Conservation (phyloP, 2,329 filamentous ascomycete species). For the Daldinia sp. region DNA sequence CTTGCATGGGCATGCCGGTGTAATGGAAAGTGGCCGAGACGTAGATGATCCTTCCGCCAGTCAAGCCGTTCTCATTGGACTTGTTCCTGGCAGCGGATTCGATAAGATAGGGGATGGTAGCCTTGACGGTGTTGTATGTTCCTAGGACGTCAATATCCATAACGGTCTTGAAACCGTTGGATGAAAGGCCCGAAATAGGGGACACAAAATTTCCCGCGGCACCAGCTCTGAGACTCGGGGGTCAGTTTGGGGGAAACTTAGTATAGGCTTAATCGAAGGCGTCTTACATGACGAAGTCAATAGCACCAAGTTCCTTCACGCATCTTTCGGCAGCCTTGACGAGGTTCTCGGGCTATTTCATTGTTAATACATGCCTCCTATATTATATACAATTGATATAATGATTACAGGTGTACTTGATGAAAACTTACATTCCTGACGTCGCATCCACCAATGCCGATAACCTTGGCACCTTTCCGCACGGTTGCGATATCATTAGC, state of each 20-base stretch:
- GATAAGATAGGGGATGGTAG: conserved; percentile 84
- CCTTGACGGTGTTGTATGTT: conserved; percentile 95
- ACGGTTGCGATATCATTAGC: conserved; percentile 86
- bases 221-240: conserved; percentile 74
- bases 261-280: neutral
- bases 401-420: neutral
- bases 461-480: conserved; percentile 81
- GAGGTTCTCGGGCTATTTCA: conserved; percentile 69
- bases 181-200: conserved; percentile 81
- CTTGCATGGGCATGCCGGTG: conserved; percentile 84
- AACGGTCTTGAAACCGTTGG: conserved; percentile 94
- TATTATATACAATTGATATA: neutral
- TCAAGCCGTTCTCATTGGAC: conserved; percentile 69
- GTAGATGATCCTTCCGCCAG: conserved; percentile 88
- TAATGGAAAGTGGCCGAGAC: conserved; percentile 94
- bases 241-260: conserved; percentile 6
- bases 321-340: conserved; percentile 82
- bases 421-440: conserved; percentile 73
- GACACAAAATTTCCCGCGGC: conserved; percentile 96
- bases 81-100: conserved; percentile 77
- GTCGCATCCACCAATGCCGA: conserved; percentile 84
- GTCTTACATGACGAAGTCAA: conserved; percentile 90
- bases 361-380: conserved; percentile 5
- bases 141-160: conserved; percentile 97
- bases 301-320: conserved; percentile 82